These are phyloP conservation scores for Verruconis gallopava DNA, from an alignment of 2,329 filamentous ascomycete species.

Conservation along the genomic window DNA sequence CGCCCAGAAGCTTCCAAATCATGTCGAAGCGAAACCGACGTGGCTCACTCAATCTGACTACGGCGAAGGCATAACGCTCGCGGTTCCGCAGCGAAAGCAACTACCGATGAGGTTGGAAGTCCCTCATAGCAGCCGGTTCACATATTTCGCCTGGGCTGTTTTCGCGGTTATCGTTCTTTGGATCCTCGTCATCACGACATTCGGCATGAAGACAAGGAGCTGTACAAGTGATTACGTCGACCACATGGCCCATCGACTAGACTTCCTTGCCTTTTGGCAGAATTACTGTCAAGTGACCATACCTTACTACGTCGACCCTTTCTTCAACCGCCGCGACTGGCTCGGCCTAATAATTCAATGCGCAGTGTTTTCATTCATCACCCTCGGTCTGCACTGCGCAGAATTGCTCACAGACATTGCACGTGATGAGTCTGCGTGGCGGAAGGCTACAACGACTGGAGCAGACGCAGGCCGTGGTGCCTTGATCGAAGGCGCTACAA, in stretches of 20 bases:
- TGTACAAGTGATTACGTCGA: not conserved
- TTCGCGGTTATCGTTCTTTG: not conserved
- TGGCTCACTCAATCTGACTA: not conserved
- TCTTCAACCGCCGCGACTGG: slow-evolving; percentile 3
- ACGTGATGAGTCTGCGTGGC: slow-evolving; percentile 8
- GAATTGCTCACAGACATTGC: slow-evolving; percentile 5
- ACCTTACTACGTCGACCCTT: not conserved
- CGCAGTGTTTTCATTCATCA: not conserved
- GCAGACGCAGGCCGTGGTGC: not conserved
- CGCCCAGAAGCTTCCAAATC: not conserved
- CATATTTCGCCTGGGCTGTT: not conserved
- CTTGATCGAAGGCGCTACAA: not conserved
- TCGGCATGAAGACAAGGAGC: not conserved
- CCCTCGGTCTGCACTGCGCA: slow-evolving; percentile 4
- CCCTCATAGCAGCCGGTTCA: not conserved
- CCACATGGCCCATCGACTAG: not conserved
- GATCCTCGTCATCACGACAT: not conserved
- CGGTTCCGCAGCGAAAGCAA: not conserved
- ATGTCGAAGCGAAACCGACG: not conserved
- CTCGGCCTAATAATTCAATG: slow-evolving; percentile 5
- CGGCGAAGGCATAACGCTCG: not conserved
- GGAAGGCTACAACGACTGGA: slow-evolving; percentile 3
- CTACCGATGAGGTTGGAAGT: not conserved
- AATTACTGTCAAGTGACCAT: slow-evolving; percentile 1
- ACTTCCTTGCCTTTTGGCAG: slow-evolving; percentile 4